These are phyloP conservation scores for Haberlea rhodopensis DNA, from an alignment of 257 asterid species.

Conservation along the genomic window DNA sequence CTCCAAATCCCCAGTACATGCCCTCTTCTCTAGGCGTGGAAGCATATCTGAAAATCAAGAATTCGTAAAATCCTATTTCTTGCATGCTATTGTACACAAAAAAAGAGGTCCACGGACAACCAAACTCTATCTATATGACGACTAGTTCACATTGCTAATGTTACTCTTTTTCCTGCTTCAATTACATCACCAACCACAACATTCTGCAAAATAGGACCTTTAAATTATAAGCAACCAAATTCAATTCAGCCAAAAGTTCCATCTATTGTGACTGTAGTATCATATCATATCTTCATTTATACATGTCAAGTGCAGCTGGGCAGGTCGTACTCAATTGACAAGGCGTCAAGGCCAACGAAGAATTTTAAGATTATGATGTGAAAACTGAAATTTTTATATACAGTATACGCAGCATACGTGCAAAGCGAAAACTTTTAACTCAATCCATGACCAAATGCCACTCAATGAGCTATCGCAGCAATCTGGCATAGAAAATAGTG, in stretches of 20 bases:
- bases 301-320: not conserved
- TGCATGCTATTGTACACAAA: conserved; percentile 5
- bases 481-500: not conserved
- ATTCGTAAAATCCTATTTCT: conserved; percentile 10
- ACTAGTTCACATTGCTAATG: conserved; percentile 83
- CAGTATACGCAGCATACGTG: not conserved
- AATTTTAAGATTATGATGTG: not conserved
- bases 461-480: not conserved
- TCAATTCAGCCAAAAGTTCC: conserved; percentile 18
- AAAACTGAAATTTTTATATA: not conserved
- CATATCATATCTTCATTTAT: not conserved
- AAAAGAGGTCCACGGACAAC: conserved; percentile 23
- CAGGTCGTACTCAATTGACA: not conserved
- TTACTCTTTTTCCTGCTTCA: conserved; percentile 87
- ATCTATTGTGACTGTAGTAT: not conserved
- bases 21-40: conserved; percentile 80
- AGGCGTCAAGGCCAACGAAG: no score
- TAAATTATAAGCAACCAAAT: conserved; percentile 18
- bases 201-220: conserved; percentile 50
- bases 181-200: conserved; percentile 57
- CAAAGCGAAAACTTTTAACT: not conserved
- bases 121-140: conserved; percentile 69
- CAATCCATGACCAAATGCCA: not conserved
- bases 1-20: conserved; percentile 92
- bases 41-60: conserved; percentile 53